Conservation (phyloP, 2,329 filamentous ascomycete genomes). For the Lecanicillium sp. region DNA sequence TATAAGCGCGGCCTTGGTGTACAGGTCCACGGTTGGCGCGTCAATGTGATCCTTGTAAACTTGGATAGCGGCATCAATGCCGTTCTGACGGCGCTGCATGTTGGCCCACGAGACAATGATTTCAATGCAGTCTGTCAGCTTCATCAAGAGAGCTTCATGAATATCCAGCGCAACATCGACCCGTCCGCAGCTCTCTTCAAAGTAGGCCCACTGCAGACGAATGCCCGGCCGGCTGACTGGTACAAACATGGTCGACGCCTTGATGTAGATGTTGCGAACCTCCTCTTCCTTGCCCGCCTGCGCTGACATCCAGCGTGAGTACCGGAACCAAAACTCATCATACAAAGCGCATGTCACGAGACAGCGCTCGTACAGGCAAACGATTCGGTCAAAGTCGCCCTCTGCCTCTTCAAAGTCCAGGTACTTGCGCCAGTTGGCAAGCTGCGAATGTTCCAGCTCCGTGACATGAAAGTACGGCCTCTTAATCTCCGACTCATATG, state of each 20-base stretch:
- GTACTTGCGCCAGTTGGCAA: slow-evolving; percentile 91
- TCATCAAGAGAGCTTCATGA: slow-evolving; percentile 68
- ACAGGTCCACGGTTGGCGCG: slow-evolving; percentile 59
- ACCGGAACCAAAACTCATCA: slow-evolving; percentile 98
- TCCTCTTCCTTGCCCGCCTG: slow-evolving; percentile 80
- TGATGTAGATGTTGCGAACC: slow-evolving; percentile 83
- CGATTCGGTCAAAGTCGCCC: slow-evolving; percentile 63
- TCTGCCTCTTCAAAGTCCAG: slow-evolving; percentile 90
- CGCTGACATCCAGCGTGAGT: slow-evolving; percentile 84
- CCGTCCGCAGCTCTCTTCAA: slow-evolving; percentile 78
- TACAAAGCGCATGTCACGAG: slow-evolving; percentile 89
- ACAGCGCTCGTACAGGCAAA: slow-evolving; percentile 89
- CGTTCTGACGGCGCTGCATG: slow-evolving; percentile 72
- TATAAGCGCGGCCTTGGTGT: slow-evolving; percentile 78
- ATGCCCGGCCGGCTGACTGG: slow-evolving; percentile 79
- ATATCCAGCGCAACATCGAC: slow-evolving; percentile 75
- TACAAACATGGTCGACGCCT: slow-evolving; percentile 76
- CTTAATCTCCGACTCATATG: slow-evolving; percentile 90
- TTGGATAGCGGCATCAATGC: slow-evolving; percentile 75
- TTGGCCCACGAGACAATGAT: slow-evolving; percentile 85
- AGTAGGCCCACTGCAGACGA: slow-evolving; percentile 85
- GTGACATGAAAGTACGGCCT: slow-evolving; percentile 95
- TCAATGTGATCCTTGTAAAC: slow-evolving; percentile 78
- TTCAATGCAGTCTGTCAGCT: slow-evolving; percentile 74
- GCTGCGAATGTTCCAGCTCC: slow-evolving; percentile 75